Conservation (phyloP, 768 basidiomycete genomes). For the Gelatoporia subvermispora region DNA sequence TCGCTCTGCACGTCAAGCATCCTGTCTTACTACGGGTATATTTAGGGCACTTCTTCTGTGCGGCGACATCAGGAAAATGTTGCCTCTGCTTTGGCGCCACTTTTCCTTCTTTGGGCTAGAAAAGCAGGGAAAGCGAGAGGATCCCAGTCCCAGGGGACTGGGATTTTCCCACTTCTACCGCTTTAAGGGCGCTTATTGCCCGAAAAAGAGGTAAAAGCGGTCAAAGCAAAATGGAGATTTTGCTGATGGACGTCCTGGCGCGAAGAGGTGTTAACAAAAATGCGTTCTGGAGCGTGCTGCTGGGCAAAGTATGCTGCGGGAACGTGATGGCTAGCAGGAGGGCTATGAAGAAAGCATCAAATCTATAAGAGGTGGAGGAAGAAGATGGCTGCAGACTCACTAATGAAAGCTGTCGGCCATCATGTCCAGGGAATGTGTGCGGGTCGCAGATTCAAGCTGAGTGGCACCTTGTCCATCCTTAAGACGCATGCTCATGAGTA, state of each 20-base stretch:
- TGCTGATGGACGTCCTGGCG: conserved; percentile 49
- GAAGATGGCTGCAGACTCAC: conserved; percentile 17
- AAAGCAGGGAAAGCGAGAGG: no score
- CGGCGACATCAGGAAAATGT: no score
- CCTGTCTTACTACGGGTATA: conserved; percentile 94
- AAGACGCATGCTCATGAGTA: conserved; percentile 14
- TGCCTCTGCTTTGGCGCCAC: no score
- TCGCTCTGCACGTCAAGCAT: conserved; percentile 87
- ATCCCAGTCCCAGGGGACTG: no score
- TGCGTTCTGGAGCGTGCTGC: conserved; percentile 36
- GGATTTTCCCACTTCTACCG: no score
- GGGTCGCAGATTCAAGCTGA: conserved; percentile 21
- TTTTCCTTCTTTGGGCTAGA: no score
- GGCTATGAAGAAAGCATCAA: conserved; percentile 12
- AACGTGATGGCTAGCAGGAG: conserved; percentile 21
- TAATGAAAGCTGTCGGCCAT: conserved; percentile 32
- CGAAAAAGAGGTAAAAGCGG: no score
- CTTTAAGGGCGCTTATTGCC: no score
- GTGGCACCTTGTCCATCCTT: conserved; percentile 22
- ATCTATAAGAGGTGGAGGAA: neutral
- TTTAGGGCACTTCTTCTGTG: conserved; percentile 81
- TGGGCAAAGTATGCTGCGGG: conserved; percentile 18
- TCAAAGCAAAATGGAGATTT: no score
- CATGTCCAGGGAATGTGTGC: conserved; percentile 18
- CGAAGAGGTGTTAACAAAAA: conserved; percentile 41